These are phyloP conservation scores for Ustilago esculenta DNA, from an alignment of 1,284 basidiomycete species.

Conservation along the genomic window DNA sequence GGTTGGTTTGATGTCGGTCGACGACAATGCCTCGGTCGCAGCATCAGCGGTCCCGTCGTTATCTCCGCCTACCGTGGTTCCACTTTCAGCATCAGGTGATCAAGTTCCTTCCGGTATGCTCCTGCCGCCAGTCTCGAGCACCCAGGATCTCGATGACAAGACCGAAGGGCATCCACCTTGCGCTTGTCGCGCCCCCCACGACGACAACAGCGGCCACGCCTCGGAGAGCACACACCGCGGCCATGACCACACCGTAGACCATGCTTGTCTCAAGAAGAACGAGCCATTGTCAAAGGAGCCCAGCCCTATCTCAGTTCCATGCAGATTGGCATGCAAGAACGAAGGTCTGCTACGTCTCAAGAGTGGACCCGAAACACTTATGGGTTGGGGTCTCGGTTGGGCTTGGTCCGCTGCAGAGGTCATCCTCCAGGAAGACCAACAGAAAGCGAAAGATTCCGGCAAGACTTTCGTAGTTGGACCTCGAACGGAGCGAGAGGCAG, in stretches of 20 bases:
- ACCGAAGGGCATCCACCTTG: conserved; percentile 19
- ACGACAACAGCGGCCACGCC: conserved; percentile 9
- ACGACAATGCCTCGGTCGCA: not conserved
- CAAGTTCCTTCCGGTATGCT: conserved; percentile 19
- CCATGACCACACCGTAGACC: conserved; percentile 9
- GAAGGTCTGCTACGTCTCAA: conserved; percentile 50
- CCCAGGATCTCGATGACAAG: conserved; percentile 8
- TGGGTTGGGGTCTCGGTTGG: conserved; percentile 66
- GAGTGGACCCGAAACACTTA: conserved; percentile 56
- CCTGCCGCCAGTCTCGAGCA: conserved; percentile 18
- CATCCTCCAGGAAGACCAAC: conserved; percentile 27
- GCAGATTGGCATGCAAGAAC: conserved; percentile 38
- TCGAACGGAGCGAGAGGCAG: conserved; percentile 55
- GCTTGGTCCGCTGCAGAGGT: conserved; percentile 58
- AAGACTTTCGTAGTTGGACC: conserved; percentile 19
- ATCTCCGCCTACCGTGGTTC: conserved; percentile 7
- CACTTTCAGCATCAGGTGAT: conserved; percentile 1
- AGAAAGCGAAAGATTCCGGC: conserved; percentile 31
- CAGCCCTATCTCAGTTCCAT: conserved; percentile 30
- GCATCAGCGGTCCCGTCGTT: conserved; percentile 3
- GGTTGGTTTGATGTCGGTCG: conserved; percentile 18
- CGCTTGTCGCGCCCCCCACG: conserved; percentile 21
- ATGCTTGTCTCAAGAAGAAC: conserved; percentile 28
- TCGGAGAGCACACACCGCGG: conserved; percentile 1
- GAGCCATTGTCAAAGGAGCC: conserved; percentile 33